Evolutionary conservation across 371 early-diverging fungal genomes (phyloP).

Genomic region (Saksenaea vasiformis): DNA sequence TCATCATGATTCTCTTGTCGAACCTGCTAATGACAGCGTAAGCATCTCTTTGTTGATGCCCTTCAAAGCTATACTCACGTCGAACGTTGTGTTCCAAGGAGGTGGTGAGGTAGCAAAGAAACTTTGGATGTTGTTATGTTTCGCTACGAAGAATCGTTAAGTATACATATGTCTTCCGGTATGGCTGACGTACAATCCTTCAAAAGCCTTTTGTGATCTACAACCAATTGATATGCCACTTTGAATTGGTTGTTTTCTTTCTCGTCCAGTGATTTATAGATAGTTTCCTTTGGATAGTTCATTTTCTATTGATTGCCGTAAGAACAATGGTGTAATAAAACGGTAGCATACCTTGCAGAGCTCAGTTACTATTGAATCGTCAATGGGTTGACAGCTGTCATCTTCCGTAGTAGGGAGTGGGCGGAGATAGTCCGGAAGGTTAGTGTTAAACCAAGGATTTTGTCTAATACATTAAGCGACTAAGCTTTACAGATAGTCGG

Average conservation of each 20-base stretch:
- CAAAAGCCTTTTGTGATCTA: constrained; percentile 81
- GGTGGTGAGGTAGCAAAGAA: constrained; percentile 69
- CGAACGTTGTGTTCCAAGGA: constrained; percentile 58
- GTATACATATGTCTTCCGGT: not conserved
- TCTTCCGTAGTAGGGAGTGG: constrained; percentile 73
- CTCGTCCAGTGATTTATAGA: constrained; percentile 73
- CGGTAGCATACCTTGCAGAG: constrained; percentile 60
- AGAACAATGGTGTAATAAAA: not conserved
- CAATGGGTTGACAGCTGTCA: constrained; percentile 63
- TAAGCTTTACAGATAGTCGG: not conserved
- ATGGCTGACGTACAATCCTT: constrained; percentile 55
- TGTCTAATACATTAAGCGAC: constrained; percentile 42
- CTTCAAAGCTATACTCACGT: constrained; percentile 23
- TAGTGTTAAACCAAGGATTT: constrained; percentile 88
- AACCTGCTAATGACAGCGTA: not conserved
- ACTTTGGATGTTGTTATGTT: constrained; percentile 59
- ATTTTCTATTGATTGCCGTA: constrained; percentile 60
- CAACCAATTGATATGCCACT: constrained; percentile 91
- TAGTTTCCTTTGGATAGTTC: constrained; percentile 70
- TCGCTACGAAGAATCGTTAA: constrained; percentile 15
- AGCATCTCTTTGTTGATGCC: not conserved
- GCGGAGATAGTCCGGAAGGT: constrained; percentile 88
- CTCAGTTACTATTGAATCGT: constrained; percentile 77
- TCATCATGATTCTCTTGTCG: constrained; percentile 9
- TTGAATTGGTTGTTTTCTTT: constrained; percentile 88